Conservation (phyloP, 2,329 filamentous ascomycete genomes). For the Coniochaeta sp. region DNA sequence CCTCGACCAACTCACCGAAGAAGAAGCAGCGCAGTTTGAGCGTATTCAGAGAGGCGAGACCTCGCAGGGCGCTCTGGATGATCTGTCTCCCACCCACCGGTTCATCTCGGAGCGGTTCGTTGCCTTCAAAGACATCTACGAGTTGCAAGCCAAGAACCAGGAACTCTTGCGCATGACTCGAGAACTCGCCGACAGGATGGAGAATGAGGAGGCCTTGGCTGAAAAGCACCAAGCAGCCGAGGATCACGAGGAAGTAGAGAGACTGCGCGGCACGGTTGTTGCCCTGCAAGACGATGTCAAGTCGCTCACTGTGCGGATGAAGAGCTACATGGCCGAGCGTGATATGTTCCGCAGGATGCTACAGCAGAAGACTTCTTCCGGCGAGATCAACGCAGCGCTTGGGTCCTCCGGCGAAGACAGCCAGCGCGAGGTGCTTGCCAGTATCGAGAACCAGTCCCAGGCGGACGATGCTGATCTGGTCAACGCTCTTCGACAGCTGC, state of each 20-base stretch:
- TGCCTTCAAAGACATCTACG: conserved; percentile 76
- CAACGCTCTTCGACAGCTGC: conserved; percentile 77
- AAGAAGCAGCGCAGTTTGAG: conserved; percentile 70
- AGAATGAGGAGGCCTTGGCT: conserved; percentile 76
- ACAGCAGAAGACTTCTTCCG: conserved; percentile 57
- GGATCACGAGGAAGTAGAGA: conserved; percentile 64
- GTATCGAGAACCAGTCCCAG: conserved; percentile 48
- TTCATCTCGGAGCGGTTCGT: conserved; percentile 88
- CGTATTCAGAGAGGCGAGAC: conserved; percentile 71
- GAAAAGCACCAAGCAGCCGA: conserved; percentile 55
- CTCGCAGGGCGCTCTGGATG: conserved; percentile 60
- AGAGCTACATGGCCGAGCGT: conserved; percentile 90
- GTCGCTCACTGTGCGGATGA: conserved; percentile 73
- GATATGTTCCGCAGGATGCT: conserved; percentile 97
- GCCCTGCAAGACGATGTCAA: conserved; percentile 72
- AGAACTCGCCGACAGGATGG: conserved; percentile 80
- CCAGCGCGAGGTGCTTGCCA: conserved; percentile 46
- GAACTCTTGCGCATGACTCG: conserved; percentile 77
- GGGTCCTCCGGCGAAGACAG: conserved; percentile 56
- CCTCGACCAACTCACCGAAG: conserved; percentile 58
- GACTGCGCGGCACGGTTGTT: conserved; percentile 28
- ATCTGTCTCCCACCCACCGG: conserved; percentile 76
- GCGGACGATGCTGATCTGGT: conserved; percentile 62
- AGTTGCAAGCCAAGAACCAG: conserved; percentile 82
- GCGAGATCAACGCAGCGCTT: conserved; percentile 61